Base-by-base conservation (phyloP, 805 yeast species). In the Candida tibetensis region DNA sequence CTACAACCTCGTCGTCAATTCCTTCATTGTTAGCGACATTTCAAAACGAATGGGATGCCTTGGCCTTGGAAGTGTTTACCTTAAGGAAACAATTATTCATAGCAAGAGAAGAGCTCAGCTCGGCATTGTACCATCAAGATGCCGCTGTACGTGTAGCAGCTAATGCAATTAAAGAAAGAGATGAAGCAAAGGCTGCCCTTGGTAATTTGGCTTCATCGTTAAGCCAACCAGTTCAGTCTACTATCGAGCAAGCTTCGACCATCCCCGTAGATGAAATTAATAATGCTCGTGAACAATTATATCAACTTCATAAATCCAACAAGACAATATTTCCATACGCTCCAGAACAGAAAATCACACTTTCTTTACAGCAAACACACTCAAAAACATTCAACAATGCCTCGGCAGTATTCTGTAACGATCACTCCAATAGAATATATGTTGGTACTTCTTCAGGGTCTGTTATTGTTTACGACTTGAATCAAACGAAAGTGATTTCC, bases 131-230 rank as follows among this genome's bases (percentile, higher is more conserved):
- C 52, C 83, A 82, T 52, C 85, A 85, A 46, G 98, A 90, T 57
- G 96, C 97, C 0, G 95, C 96, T 2, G 80, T 85, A 3, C 68
- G 90, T 39, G 96, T 90, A 1, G 95, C 91, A 1, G 81, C 95
- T 0, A 71, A 73, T 23, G 79, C 87, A 1, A 66, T 82, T n/a
- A 71, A 72, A 39, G 96, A 90, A 50, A 66, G 89, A 28, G 95
- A 87, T 44, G 85, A 80, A 32, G 83, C 90, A 2, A 72, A 73
- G 43, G 55, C 54, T n/a, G 88, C 89, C 2, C 64, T 89, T 38
- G 75, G 77, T 34, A 70, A 76, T 37, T 60, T 86, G 38, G 64
- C 80, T 1, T 57, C 53, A 4, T 65, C 75, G 13, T 60, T 72
- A 29, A 57, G 57, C 12, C 40, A 49, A 2, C 3, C 17, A 12